Base-by-base conservation (phyloP, 176 grass and related monocot genomes). In the Oryza meyeriana region DNA sequence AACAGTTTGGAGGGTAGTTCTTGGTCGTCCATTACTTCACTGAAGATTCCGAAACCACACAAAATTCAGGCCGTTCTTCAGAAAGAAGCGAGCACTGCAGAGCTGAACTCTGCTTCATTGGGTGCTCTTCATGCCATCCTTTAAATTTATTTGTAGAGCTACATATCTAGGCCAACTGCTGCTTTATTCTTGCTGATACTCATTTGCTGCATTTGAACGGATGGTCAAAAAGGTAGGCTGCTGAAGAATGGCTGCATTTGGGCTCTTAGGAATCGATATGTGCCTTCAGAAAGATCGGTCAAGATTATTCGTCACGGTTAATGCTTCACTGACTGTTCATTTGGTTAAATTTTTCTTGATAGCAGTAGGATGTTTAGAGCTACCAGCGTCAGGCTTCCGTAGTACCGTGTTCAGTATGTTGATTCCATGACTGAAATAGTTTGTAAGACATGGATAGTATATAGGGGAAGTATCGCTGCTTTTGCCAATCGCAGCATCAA, bases 151-250 rank as follows among this genome's bases (percentile, higher is more conserved):
- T 30, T 79, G 66, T 62, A 61, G 31, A 45, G 79, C 83, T 86
- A 74, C 66, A 38, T 73, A 50, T 79, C 35, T 78, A 83, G 88
- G 67, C 25, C 47, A 18, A 41, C 69, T 68, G 39, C 74, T 50
- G 61, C 79, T 79, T 86, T 90, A 86, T 86, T 83, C 74, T 50
- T 22, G 24, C 1, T 27, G 30, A 39, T 50, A 30, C 38, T 59
- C 47, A 26, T 68, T 39, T 68, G 29, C 45, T 13, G 81, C 63
- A 59, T 45, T 61, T 88, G 52, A 61, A 75, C 30, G 61, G 61
- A 67, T 77, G 88, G 79, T 86, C 79, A 79, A 86, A 83, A 79
- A 30, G 35, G 45, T 38, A 57, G 31, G 71, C 34, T 61, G 64
- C 28, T 81, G 50, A 12, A 76, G 35, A 74, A 74, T 61, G 32